These are phyloP conservation scores for Pilasporangium apinafurcum DNA, from an alignment of 352 stramenopile species.

Conservation along the genomic window DNA sequence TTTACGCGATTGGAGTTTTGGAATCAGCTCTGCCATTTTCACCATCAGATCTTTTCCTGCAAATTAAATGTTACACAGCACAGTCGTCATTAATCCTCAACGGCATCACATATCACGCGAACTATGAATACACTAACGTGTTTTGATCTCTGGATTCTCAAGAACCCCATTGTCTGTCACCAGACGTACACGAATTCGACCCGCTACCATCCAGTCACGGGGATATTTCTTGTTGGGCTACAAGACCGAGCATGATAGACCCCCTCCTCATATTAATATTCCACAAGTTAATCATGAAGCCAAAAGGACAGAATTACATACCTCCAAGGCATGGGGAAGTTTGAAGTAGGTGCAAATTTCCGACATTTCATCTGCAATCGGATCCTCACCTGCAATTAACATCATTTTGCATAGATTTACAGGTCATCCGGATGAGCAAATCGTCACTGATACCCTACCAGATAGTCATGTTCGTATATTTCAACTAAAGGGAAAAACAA, in stretches of 20 bases:
- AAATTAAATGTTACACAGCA: not conserved
- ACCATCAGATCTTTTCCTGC: constrained; percentile 32
- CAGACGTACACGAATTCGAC: constrained; percentile 72
- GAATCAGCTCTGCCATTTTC: constrained; percentile 85
- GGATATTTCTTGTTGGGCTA: constrained; percentile 75
- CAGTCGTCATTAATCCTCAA: no score
- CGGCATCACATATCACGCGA: no score
- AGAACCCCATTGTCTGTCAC: constrained; percentile 47
- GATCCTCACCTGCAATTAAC: constrained; percentile 34
- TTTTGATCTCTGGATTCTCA: constrained; percentile 65
- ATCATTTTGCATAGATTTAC: no score
- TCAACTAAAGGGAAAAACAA: not conserved
- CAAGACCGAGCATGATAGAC: not conserved
- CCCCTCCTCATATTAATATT: no score
- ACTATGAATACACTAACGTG: no score
- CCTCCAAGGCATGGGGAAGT: constrained; percentile 75
- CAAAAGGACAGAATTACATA: constrained; percentile 11
- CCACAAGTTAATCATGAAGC: not conserved
- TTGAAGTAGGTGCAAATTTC: constrained; percentile 81
- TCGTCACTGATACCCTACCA: no score
- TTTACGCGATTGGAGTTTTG: constrained; percentile 79
- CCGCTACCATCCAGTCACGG: constrained; percentile 63
- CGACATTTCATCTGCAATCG: constrained; percentile 75
- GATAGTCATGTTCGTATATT: no score
- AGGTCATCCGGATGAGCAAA: no score